Percentiles rank a stretch among this genome's conserved stretches.
These are phyloP conservation scores for Candida railenensis DNA, from an alignment of 805 yeast species.

Conservation along the genomic window DNA sequence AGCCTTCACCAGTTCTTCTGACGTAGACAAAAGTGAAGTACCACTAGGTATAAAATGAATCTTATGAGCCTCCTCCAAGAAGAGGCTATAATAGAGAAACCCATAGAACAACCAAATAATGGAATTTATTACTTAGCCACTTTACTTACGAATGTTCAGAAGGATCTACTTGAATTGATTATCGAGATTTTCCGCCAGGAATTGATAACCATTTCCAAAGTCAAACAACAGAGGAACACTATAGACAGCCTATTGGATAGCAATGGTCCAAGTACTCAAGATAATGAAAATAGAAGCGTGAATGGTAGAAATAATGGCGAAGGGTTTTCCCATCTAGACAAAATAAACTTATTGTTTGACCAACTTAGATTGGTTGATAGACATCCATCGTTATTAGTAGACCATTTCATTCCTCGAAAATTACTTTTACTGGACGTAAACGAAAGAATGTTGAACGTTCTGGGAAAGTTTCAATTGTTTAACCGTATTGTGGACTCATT, in stretches of 20 bases:
- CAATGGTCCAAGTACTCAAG: conserved; percentile 7
- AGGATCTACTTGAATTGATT: conserved; percentile 31
- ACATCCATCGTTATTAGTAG: conserved; percentile 72
- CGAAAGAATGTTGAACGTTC: conserved; percentile 48
- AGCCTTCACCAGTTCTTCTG: no score
- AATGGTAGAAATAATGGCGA: conserved; percentile 4
- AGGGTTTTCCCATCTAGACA: conserved; percentile 18
- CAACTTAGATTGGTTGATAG: conserved; percentile 52
- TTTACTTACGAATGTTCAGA: conserved; percentile 29
- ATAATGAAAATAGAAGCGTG: neutral
- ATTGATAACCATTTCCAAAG: conserved; percentile 20
- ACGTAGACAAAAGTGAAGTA: neutral
- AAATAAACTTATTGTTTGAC: conserved; percentile 42
- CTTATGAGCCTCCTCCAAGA: conserved; percentile 4
- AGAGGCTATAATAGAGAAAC: conserved; percentile 3
- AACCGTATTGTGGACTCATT: conserved; percentile 46
- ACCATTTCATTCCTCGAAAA: conserved; percentile 74
- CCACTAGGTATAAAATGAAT: conserved; percentile 5
- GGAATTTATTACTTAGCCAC: conserved; percentile 37
- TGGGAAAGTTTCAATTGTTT: conserved; percentile 60
- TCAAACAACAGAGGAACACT: conserved; percentile 27
- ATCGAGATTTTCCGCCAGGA: conserved; percentile 28
- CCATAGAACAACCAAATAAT: conserved; percentile 16
- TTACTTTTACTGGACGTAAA: conserved; percentile 65
- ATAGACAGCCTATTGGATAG: conserved; percentile 36